These are phyloP conservation scores for Earliella scabrosa DNA, from an alignment of 1,284 basidiomycete genomes.

Conservation along the genomic window DNA sequence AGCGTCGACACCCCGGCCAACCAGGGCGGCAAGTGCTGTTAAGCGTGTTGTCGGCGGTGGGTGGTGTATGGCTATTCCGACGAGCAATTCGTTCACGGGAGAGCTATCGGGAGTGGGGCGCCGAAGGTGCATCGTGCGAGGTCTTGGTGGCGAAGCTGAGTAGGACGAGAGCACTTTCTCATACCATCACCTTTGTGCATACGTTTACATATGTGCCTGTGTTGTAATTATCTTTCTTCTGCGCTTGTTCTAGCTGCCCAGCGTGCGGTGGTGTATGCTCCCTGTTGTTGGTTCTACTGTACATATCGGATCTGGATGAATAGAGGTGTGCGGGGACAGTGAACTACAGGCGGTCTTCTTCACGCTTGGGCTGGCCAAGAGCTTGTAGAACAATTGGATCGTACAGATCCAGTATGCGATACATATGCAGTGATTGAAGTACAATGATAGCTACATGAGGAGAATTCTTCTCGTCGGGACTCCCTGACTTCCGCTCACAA, in stretches of 20 bases:
- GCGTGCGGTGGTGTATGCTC: conserved; percentile 20
- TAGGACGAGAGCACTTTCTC: neutral
- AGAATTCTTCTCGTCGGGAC: no score
- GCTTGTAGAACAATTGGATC: neutral
- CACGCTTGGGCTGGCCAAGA: neutral
- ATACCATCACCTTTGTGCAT: conserved; percentile 25
- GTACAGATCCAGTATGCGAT: neutral
- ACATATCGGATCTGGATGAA: conserved; percentile 18
- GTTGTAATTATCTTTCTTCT: conserved; percentile 29
- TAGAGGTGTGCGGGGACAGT: conserved; percentile 7
- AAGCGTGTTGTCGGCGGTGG: conserved; percentile 13
- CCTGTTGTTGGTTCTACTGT: conserved; percentile 22
- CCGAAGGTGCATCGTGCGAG: no score
- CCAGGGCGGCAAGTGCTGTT: conserved; percentile 49
- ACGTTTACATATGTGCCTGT: conserved; percentile 30
- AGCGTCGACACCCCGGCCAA: conserved; percentile 46
- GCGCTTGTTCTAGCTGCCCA: neutral
- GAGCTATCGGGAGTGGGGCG: neutral
- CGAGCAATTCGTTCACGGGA: no score
- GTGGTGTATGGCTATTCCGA: neutral
- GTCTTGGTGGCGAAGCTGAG: neutral
- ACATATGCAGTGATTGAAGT: neutral
- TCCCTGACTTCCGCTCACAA: conserved; percentile 40
- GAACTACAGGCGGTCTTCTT: neutral
- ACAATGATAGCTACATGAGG: no score